Base-by-base conservation (phyloP, 495 filamentous ascomycete genomes). In the Polyplosphaeria fusca region DNA sequence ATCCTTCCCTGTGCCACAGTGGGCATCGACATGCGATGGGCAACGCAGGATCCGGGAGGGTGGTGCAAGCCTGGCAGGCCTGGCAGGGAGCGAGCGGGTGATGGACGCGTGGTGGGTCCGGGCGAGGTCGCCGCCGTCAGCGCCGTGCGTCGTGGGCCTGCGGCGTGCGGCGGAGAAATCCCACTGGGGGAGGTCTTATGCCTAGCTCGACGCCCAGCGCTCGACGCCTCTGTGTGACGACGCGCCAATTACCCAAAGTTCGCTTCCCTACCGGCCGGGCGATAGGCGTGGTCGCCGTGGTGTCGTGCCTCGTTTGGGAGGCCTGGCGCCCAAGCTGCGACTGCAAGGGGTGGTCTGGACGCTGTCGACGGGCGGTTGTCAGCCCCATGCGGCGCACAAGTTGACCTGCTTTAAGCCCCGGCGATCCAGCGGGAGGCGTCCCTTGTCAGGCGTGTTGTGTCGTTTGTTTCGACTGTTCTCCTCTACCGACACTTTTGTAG, bases 341-440 rank as follows among this genome's bases (percentile, higher is more conserved):
- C 30, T 35, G 30, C 30, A 35, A 35, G 30, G 39, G 39, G 39
- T 42, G 39, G 39, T 42, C 39, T 42, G 39, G 39, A 42, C 7
- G 39, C 39, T 42, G 39, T 5, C 39, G 5, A 35, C 7, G 30
- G 14, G 30, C n/a, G n/a, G n/a, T n/a, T n/a, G n/a, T n/a, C n/a
- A n/a, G n/a, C n/a, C n/a, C n/a, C n/a, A n/a, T n/a, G 7, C 30
- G 30, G 14, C 30, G 7, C 7, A 35, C 30, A 35, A 7, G 30
- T 35, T 35, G 30, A 7, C 7, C 30, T 35, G 30, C 30, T 13
- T 13, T 42, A 42, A 42, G 39, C 39, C 9, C 30, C 11, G 19
- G 39, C 39, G 39, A 42, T 42, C 9, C 9, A 42, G 39, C 19
- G 39, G 39, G 9, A 12, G 9, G 9, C 39, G 7, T 12, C 5